phyloP scores from a whole-genome alignment of 768 basidiomycete species.

The Suillus decipiens region DNA sequence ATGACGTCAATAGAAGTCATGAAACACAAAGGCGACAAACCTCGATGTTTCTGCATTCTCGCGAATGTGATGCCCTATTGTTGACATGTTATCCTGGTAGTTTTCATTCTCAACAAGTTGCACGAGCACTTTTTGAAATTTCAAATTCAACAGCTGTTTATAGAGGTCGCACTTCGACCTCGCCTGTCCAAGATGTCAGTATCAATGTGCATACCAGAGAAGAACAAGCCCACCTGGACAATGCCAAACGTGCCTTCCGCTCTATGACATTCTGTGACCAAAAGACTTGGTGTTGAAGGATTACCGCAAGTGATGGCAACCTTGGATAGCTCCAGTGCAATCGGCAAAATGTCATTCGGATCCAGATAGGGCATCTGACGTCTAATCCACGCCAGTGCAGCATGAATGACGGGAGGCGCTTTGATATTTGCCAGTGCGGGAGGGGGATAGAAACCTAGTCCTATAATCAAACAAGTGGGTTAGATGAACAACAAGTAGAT shows the following conservation, averaged over 20 bases:
- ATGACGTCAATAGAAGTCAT: background rate
- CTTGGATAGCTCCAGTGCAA: constrained; percentile 76
- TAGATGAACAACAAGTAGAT: background rate
- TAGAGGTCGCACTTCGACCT: constrained; percentile 81
- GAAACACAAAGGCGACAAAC: constrained; percentile 14
- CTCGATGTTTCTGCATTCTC: constrained; percentile 52
- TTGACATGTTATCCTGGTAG: constrained; percentile 66
- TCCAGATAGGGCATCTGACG: constrained; percentile 71
- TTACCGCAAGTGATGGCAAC: constrained; percentile 88
- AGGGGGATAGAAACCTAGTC: constrained; percentile 24
- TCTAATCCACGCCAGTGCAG: constrained; percentile 51
- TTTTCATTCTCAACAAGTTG: constrained; percentile 75
- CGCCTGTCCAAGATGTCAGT: constrained; percentile 48
- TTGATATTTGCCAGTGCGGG: constrained; percentile 30
- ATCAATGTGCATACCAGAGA: constrained; percentile 4
- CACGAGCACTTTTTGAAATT: constrained; percentile 64
- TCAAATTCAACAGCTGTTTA: constrained; percentile 76
- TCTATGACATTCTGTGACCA: constrained; percentile 80
- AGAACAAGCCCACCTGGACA: constrained; percentile 56
- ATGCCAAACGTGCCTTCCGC: constrained; percentile 81
- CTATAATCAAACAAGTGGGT: constrained; percentile 2
- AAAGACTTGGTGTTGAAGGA: constrained; percentile 76
- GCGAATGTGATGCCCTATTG: constrained; percentile 64
- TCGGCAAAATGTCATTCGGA: constrained; percentile 81
- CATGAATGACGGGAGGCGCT: constrained; percentile 38